Evolutionary conservation across 495 filamentous ascomycete species (phyloP).

Genomic region (Aspergillus asperescens): DNA sequence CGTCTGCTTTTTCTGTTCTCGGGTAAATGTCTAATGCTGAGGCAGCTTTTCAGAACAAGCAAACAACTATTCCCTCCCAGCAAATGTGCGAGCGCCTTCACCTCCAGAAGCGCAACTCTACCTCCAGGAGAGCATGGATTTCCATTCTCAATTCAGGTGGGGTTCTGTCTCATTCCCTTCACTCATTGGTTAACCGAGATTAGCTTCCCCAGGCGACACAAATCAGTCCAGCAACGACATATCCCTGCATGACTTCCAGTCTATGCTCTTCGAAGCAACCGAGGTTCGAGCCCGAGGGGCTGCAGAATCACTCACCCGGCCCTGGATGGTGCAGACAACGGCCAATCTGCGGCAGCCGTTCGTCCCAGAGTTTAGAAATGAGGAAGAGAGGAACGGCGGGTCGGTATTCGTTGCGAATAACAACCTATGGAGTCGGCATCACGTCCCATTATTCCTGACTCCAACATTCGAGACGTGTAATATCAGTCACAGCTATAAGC

Average conservation of each 20-base stretch:
- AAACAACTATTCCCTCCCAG: constrained; percentile 9
- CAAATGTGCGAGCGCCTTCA: background rate
- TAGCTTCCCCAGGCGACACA: constrained; percentile 12
- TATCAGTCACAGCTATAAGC: constrained; percentile 10
- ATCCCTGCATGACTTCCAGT: constrained; percentile 10
- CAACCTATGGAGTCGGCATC: constrained; percentile 6
- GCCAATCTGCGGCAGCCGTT: background rate
- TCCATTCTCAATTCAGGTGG: constrained; percentile 10
- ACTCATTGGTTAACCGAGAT: background rate
- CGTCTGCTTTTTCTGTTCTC: no score
- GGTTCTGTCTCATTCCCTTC: background rate
- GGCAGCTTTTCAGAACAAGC: background rate
- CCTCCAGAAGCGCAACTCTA: background rate
- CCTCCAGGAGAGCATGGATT: constrained; percentile 3
- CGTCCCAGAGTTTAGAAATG: background rate
- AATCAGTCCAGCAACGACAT: background rate
- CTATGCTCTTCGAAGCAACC: constrained; percentile 14
- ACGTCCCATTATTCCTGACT: background rate
- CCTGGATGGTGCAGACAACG: constrained; percentile 10
- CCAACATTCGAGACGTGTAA: constrained; percentile 16
- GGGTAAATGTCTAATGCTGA: background rate
- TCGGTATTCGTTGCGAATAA: background rate
- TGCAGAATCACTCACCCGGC: background rate
- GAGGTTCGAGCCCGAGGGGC: background rate
- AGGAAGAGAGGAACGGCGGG: background rate